Evolutionary conservation across 768 basidiomycete species (phyloP).

Genomic region (Boletellus ananas): DNA sequence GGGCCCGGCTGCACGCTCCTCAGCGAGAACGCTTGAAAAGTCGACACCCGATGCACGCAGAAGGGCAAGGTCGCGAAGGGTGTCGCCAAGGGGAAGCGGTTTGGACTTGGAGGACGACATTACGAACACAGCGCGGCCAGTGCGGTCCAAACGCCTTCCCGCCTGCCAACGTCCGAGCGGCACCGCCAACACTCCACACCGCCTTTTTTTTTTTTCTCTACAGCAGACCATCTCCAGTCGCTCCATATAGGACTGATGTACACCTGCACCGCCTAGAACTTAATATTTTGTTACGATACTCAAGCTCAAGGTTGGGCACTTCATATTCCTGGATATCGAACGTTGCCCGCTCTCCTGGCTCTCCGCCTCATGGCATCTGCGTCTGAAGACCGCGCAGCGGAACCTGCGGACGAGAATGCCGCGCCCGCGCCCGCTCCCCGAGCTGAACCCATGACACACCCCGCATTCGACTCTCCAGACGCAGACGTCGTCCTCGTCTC

Average conservation of each 20-base stretch:
- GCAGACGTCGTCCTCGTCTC: conserved; percentile 52
- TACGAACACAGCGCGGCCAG: not conserved
- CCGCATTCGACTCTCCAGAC: conserved; percentile 48
- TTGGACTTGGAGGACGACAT: conserved; percentile 32
- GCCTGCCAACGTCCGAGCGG: not conserved
- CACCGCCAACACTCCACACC: too few relatives aligned
- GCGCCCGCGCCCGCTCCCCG: not conserved
- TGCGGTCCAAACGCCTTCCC: not conserved
- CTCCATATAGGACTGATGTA: not conserved
- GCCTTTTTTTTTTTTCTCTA: too few relatives aligned
- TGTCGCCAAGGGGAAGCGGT: conserved; percentile 53
- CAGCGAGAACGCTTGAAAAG: conserved; percentile 31
- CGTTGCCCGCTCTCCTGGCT: not conserved
- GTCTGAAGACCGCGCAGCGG: conserved; percentile 5
- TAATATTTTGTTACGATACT: not conserved
- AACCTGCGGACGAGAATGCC: not conserved
- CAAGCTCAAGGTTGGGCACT: not conserved
- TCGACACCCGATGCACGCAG: conserved; percentile 56
- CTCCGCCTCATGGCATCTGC: conserved; percentile 13
- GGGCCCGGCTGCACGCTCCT: not conserved
- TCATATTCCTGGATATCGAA: not conserved
- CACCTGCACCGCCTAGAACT: not conserved
- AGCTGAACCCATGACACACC: conserved; percentile 36
- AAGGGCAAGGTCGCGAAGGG: conserved; percentile 69
- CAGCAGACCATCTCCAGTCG: too few relatives aligned